Percentiles rank a stretch among this genome's conserved stretches.
phyloP scores from a whole-genome alignment of 805 yeast species.

The Saturnispora serradocipensis region DNA sequence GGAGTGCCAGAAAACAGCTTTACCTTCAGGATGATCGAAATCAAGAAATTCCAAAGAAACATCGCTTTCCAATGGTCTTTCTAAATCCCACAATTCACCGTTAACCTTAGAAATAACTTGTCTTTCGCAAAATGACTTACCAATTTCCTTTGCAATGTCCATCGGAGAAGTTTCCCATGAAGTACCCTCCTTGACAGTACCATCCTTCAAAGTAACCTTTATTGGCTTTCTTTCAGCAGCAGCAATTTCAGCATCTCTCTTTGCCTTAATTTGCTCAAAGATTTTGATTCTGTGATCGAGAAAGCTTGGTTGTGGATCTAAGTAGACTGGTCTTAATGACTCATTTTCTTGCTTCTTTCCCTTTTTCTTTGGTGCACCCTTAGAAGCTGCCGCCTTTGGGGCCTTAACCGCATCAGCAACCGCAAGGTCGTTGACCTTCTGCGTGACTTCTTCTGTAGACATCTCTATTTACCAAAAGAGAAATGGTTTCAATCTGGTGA shows the following conservation, averaged over 20 bases:
- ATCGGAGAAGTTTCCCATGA: constrained; percentile 89
- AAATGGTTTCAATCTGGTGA: neutral
- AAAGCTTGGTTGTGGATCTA: constrained; percentile 78
- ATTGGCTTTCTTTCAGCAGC: constrained; percentile 50
- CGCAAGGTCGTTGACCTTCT: constrained; percentile 38
- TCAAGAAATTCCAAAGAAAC: constrained; percentile 72
- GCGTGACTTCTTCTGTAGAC: constrained; percentile 35
- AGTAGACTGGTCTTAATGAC: constrained; percentile 33
- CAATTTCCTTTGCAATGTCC: constrained; percentile 73
- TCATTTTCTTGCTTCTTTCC: constrained; percentile 27
- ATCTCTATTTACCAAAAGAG: neutral
- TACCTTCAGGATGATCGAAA: constrained; percentile 91
- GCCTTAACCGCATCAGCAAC: constrained; percentile 20
- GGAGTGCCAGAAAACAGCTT: constrained; percentile 96
- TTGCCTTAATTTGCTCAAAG: constrained; percentile 71
- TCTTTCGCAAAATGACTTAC: constrained; percentile 81
- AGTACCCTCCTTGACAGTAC: constrained; percentile 64
- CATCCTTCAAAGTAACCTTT: constrained; percentile 79
- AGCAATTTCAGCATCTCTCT: constrained; percentile 66
- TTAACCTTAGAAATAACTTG: constrained; percentile 87
- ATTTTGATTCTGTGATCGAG: constrained; percentile 68
- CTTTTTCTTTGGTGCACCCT: constrained; percentile 17
- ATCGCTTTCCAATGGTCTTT: constrained; percentile 79
- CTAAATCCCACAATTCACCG: constrained; percentile 90
- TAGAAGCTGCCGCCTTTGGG: constrained; percentile 7